Evolutionary conservation across 1,139 yeast genomes (phyloP).

Genomic region (Entelexis paramagnoliae): DNA sequence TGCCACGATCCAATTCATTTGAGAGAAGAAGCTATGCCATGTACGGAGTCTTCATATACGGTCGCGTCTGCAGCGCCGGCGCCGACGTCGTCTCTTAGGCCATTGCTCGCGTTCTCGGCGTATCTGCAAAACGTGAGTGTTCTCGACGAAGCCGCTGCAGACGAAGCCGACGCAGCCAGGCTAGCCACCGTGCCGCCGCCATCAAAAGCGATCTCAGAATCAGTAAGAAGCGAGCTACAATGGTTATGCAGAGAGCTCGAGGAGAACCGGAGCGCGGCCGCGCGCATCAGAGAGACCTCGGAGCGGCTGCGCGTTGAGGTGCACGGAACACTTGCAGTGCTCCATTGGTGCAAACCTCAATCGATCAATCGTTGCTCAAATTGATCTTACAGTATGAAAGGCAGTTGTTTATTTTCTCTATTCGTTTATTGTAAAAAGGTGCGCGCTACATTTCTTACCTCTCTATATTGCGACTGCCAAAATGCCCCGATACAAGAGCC

Average conservation of each 20-base stretch:
- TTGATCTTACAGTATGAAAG: not conserved
- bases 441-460: too few relatives aligned
- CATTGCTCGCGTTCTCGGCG: constrained; percentile 4
- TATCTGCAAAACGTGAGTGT: constrained; percentile 3
- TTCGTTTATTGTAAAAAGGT: too few relatives aligned
- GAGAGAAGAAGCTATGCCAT: not conserved
- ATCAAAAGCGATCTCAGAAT: not conserved
- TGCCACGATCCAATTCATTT: not conserved
- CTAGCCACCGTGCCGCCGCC: not conserved
- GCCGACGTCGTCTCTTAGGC: not conserved
- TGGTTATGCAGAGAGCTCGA: not conserved
- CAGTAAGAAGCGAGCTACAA: not conserved
- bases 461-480: too few relatives aligned
- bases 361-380: not conserved
- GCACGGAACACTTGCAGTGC: not conserved
- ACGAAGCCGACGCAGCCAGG: not conserved
- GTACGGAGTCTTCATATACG: not conserved
- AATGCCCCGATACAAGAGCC: too few relatives aligned
- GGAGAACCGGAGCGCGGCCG: not conserved
- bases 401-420: too few relatives aligned
- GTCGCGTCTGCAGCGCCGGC: not conserved
- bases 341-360: not conserved
- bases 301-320: not conserved
- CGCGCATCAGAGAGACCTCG: not conserved
- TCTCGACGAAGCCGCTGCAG: not conserved